These are phyloP conservation scores for Avena eriantha DNA, from an alignment of 176 grass and related monocot species.

Conservation along the genomic window DNA sequence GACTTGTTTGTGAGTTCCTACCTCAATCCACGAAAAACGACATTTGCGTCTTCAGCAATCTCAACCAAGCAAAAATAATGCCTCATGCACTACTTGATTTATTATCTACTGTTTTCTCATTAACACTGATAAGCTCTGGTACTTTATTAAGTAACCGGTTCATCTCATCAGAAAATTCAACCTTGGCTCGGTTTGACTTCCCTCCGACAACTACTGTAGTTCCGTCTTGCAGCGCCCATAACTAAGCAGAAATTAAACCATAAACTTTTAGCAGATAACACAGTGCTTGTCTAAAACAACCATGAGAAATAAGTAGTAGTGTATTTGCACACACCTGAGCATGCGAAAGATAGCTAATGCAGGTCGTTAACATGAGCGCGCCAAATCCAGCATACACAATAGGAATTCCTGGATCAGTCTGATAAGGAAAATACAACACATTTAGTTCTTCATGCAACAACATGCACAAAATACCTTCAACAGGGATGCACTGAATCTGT, in stretches of 20 bases:
- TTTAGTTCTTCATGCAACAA: not conserved
- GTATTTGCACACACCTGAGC: constrained; percentile 63
- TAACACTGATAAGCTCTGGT: constrained; percentile 62
- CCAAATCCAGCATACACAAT: constrained; percentile 97
- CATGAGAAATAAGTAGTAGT: not conserved
- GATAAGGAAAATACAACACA: constrained; percentile 21
- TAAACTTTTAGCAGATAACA: not conserved
- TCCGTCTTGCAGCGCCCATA: constrained; percentile 98
- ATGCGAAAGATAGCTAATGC: constrained; percentile 91
- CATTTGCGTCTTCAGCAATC: not conserved
- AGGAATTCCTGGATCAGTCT: constrained; percentile 96
- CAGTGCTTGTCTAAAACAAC: not conserved
- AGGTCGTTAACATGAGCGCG: constrained; percentile 90
- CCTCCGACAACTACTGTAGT: constrained; percentile 76
- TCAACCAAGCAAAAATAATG: not conserved
- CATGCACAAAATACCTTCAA: not conserved
- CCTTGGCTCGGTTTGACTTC: constrained; percentile 85
- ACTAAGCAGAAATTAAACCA: constrained; percentile 44
- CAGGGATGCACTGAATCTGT: not conserved
- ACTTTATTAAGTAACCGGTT: constrained; percentile 85
- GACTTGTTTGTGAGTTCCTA: constrained; percentile 15
- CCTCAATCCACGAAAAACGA: not conserved
- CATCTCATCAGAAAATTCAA: constrained; percentile 88
- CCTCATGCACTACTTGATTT: constrained; percentile 39
- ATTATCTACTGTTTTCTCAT: constrained; percentile 41